Evolutionary conservation across 192 early-diverging fungal genomes (phyloP), one percentile per base, ranked within the genome.

Genomic region (Backusella mclennaniae): DNA sequence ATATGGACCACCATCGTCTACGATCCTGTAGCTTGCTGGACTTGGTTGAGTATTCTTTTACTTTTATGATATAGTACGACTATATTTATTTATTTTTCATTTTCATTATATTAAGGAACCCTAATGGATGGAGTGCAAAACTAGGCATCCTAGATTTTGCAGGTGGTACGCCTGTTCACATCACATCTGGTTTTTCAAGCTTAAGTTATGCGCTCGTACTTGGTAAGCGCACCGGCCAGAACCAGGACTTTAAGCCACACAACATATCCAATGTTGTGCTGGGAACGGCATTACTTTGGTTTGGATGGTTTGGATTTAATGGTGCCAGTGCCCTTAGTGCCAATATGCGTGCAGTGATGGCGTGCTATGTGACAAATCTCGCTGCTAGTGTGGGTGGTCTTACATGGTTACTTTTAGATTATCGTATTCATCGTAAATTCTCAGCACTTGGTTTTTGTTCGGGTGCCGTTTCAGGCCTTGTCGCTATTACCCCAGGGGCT

Each of bases 101-200:
- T 33, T 33, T 33, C 33, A 33, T 33, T 33, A 33, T 33, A 33
- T 33, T 3, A 33, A 33, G 33, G 95, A 89, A 89, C 15, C 76
- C 86, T 46, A 91, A 92, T 76, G 97, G 97, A 6, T 99, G 95
- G 96, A 84, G 94, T 71, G 84, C 81, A 66, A 91, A 89, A 49
- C 14, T 68, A 17, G 95, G 96, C 29, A 52, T 49, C 4, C 85
- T 96, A n/a, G 96, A 99, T 85, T 99, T 95, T 75, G 96, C 98
- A 15, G 98, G 98, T 41, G 96, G 98, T n/a, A 95, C 95, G 21
- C 95, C 96, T 26, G 96, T 99, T 29, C 95, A 99, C 79, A 93
- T 97, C 33, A 86, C 92, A 4, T 96, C 95, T n/a, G 98, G 98
- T 33, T 93, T 92, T 78, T 90, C 92, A 53, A 94, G 92, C 33